Percentiles rank a stretch among this genome's conserved stretches.
phyloP scores from a whole-genome alignment of 768 basidiomycete genomes.

The Gyrodon lividus region DNA sequence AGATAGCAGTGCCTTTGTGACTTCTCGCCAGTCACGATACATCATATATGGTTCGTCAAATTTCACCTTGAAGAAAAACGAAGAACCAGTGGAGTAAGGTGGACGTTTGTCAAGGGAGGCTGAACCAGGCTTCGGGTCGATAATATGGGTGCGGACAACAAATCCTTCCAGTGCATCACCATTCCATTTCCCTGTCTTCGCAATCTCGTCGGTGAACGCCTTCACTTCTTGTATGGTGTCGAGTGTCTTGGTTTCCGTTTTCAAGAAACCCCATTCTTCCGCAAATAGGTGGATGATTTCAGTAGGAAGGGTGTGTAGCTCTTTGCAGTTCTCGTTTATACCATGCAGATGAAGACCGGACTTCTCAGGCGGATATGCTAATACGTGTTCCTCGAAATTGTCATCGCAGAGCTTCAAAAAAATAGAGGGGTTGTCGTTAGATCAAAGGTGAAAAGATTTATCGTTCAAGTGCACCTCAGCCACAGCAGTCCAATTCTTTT shows the following conservation, averaged over 20 bases:
- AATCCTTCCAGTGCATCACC: constrained; percentile 91
- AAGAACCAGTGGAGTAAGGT: constrained; percentile 76
- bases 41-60: constrained; percentile 99
- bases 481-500: constrained; percentile 83
- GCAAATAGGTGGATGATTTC: constrained; percentile 76
- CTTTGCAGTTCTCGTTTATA: constrained; percentile 66
- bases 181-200: constrained; percentile 71
- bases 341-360: constrained; percentile 95
- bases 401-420: constrained; percentile 87
- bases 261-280: constrained; percentile 87
- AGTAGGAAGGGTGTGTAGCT: constrained; percentile 72
- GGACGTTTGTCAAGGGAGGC: constrained; percentile 35
- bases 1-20: constrained; percentile 74
- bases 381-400: constrained; percentile 94
- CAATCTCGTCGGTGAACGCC: constrained; percentile 67
- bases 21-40: constrained; percentile 96
- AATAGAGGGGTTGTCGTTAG: not conserved
- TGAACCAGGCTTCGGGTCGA: constrained; percentile 37
- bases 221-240: constrained; percentile 65
- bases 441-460: not conserved
- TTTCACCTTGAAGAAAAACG: constrained; percentile 99
- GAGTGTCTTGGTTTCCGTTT: constrained; percentile 67
- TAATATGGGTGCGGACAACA: constrained; percentile 79
- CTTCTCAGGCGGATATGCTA: constrained; percentile 74
- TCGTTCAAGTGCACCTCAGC: constrained; percentile 67